Base-by-base conservation (phyloP, 1,284 basidiomycete genomes). In the Ceratobasidium sp. region DNA sequence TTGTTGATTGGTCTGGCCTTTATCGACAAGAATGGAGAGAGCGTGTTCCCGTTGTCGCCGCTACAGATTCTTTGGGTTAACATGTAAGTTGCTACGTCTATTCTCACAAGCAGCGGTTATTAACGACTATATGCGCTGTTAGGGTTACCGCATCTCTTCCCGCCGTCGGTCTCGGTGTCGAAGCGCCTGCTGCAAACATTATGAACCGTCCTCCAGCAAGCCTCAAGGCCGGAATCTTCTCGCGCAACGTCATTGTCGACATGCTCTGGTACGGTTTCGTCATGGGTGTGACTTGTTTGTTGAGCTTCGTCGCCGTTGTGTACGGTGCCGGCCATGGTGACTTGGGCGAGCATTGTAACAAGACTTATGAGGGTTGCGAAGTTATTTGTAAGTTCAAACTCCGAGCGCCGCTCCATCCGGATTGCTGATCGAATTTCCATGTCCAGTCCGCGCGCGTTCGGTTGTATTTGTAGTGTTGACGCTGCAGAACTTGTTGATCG, bases 11-110 rank as follows among this genome's bases (percentile, higher is more conserved):
- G 92, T 13, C 86, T 94, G 18, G 90, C 89, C 0, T 94, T 94
- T 86, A 87, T 90, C 81, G 91, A 93, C 82, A 82, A 85, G 2
- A 84, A 87, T 78, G 85, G 87, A 0, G 84, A 87, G 61, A 90
- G 90, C 40, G 91, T 93, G 20, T 94, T 93, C 85, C 93, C 93
- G 0, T 86, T 94, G 12, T 89, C 89, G 10, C 92, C 92, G 20
- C 87, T 94, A 49, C 90, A 89, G 46, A 90, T 93, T 33, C 86
- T 94, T 0, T 93, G 90, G 89, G 87, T 90, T 23, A 87, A 87
- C 80, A 86, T 88, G 85, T 68, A 28, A 56, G 7, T 12, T 46
- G 44, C 15, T 51, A 28, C 4, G 49, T 28, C 39, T 58, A 26
- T 18, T 60, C 77, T 20, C 23, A 33, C 20, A 28, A 78, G 70